Base-by-base conservation (phyloP, 1,139 yeast genomes). In the Oligophagozyma castellii region DNA sequence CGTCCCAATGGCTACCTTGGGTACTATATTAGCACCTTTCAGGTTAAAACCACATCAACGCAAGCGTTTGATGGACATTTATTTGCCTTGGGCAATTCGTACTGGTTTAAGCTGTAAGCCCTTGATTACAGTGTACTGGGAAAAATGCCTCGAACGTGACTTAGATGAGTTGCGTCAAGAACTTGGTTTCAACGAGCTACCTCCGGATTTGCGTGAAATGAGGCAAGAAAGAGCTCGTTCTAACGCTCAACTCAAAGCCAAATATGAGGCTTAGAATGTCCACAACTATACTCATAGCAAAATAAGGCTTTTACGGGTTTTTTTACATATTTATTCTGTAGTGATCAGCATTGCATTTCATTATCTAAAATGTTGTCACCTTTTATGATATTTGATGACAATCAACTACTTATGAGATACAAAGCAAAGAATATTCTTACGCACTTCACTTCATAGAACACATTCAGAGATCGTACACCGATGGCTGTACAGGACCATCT, bases 1-100 rank as follows among this genome's bases (percentile, higher is more conserved):
- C 2, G 70, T 92, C 27, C 96, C 96, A 12, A 86, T 92, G 92
- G 86, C 95, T 6, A 94, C 94, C 0, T 56, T 92, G 30, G 95
- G 95, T 1, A 92, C 95, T 0, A 43, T 81, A 15, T 69, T 83
- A 42, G 95, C 95, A 2, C 95, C 95, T 1, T 65, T 80, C 46
- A 62, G 83, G 35, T 62, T 89, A 32, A 70, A 67, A 33, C 56
- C 66, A 10, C 39, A 63, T 63, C 42, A 66, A 65, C 42, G 50
- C 58, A 13, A 55, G 51, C 37, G 56, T 48, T 15, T 73, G 36
- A 59, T 68, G 39, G 65, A 66, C 24, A 67, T 77, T 4, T 86
- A 83, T 51, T 67, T 86, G 40, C 95, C 95, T 2, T 86, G 95
- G 95, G 94, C 93, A 1, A 46, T 81, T 25, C 58, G 63, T 29